Conservation (phyloP, 2,329 filamentous ascomycete species). For the Orbilia javanica region DNA sequence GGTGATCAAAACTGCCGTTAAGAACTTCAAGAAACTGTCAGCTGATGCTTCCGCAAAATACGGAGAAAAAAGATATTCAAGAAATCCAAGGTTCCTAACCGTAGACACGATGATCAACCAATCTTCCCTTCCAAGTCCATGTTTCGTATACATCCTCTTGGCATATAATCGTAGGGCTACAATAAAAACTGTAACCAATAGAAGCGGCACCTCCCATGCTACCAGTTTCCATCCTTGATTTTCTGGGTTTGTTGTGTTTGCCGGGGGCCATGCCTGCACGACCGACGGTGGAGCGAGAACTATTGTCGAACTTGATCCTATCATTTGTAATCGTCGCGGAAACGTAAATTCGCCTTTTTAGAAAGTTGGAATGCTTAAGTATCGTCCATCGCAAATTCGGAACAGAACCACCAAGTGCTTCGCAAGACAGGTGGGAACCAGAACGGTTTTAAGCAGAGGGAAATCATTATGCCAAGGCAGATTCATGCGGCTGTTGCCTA, state of each 20-base stretch:
- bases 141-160: slow-evolving; percentile 50
- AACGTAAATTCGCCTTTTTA: slow-evolving; percentile 7
- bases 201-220: slow-evolving; percentile 53
- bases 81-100: background rate
- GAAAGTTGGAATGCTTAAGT: slow-evolving; percentile 26
- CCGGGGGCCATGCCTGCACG: slow-evolving; percentile 52
- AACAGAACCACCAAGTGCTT: slow-evolving; percentile 23
- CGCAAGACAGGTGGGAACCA: slow-evolving; percentile 28
- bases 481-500: slow-evolving; percentile 51
- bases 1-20: slow-evolving; percentile 24
- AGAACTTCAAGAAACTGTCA: slow-evolving; percentile 17
- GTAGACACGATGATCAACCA: slow-evolving; percentile 47
- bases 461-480: slow-evolving; percentile 37
- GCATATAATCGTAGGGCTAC: slow-evolving; percentile 49
- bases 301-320: slow-evolving; percentile 6
- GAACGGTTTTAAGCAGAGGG: slow-evolving; percentile 46
- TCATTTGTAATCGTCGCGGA: background rate
- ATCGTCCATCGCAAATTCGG: slow-evolving; percentile 42
- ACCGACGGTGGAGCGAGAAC: slow-evolving; percentile 51
- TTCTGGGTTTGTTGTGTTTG: slow-evolving; percentile 51
- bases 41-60: background rate
- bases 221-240: slow-evolving; percentile 47
- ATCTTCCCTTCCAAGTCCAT: slow-evolving; percentile 50
- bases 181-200: slow-evolving; percentile 36
- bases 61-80: background rate